These are phyloP conservation scores for Stephania japonica DNA, from an alignment of 164 flowering plant genomes.

Conservation along the genomic window DNA sequence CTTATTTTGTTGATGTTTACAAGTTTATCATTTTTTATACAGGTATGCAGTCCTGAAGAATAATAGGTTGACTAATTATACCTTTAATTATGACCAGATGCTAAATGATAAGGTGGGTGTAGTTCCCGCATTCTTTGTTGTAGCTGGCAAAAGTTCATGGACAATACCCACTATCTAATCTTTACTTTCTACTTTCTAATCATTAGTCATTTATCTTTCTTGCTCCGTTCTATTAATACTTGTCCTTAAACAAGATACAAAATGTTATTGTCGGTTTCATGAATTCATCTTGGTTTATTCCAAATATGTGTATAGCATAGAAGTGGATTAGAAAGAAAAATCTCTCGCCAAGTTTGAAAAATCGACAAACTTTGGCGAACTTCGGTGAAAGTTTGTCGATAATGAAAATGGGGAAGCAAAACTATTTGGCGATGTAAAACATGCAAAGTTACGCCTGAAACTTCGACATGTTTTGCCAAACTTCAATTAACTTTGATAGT, in stretches of 20 bases:
- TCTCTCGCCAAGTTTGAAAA: too few relatives aligned
- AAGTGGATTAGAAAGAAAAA: background rate
- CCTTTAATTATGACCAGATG: slow-evolving; percentile 91
- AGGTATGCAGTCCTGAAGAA: slow-evolving; percentile 97
- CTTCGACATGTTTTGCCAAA: too few relatives aligned
- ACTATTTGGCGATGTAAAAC: too few relatives aligned
- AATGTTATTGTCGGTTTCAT: background rate
- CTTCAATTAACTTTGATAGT: too few relatives aligned
- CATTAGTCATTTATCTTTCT: background rate
- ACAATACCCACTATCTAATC: too few relatives aligned
- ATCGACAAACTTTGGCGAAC: too few relatives aligned
- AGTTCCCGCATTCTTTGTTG: background rate
- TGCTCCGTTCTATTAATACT: background rate
- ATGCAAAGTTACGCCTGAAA: too few relatives aligned
- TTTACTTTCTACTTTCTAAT: background rate
- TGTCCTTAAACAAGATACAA: background rate
- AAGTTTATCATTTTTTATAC: slow-evolving; percentile 13
- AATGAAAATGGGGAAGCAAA: too few relatives aligned
- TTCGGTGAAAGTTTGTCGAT: too few relatives aligned
- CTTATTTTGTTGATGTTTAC: background rate
- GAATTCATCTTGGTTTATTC: background rate
- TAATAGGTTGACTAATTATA: slow-evolving; percentile 84
- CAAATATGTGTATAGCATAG: background rate
- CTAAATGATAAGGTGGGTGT: slow-evolving; percentile 68
- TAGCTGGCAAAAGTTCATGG: background rate